phyloP scores from a whole-genome alignment of 257 asterid species.

The Nicotiana knightiana region DNA sequence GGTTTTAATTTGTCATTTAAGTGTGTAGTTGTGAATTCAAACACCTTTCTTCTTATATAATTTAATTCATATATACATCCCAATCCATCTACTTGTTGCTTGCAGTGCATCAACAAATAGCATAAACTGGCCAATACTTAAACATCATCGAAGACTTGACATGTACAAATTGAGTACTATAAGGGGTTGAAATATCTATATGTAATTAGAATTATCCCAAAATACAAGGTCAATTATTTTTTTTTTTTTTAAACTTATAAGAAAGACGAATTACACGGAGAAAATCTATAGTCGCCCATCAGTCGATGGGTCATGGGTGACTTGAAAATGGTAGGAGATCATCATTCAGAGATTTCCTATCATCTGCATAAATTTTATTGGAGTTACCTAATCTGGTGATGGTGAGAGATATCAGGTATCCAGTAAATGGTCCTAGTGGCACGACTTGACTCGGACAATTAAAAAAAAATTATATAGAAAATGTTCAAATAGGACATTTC shows the following conservation, averaged over 20 bases:
- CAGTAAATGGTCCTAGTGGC: no score
- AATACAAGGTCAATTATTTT: background rate
- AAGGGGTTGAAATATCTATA: background rate
- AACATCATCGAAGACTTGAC: background rate
- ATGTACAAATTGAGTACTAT: background rate
- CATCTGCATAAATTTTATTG: no score
- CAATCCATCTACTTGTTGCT: background rate
- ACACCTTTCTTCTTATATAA: background rate
- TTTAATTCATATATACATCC: background rate
- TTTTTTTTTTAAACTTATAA: background rate
- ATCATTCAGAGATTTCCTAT: no score
- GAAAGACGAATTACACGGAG: background rate
- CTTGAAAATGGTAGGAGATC: background rate
- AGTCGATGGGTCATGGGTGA: no score
- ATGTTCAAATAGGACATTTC: background rate
- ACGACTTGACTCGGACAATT: no score
- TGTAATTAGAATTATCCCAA: background rate
- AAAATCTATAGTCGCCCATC: background rate
- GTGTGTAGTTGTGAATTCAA: slow-evolving; percentile 9
- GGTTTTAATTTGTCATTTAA: background rate
- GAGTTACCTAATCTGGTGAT: no score
- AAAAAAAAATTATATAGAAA: no score
- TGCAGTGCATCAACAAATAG: background rate
- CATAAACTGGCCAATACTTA: background rate
- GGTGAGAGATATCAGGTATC: no score